Evolutionary conservation across 176 grass and related monocot genomes (phyloP), one percentile per base, ranked within the genome.

Genomic region (Leersia perrieri): DNA sequence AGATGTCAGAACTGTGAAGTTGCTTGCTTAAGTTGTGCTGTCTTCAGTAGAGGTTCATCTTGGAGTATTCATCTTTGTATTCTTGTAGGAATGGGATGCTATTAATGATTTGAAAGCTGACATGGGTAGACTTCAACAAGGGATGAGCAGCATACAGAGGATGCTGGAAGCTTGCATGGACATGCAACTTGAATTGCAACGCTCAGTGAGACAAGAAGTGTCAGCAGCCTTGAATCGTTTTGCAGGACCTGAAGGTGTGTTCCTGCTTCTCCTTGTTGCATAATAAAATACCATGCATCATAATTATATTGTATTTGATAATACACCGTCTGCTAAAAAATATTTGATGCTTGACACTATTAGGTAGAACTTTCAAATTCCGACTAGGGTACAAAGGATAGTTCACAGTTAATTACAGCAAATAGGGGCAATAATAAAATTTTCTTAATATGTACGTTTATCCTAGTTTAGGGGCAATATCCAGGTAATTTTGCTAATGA

Each of bases 171-270:
- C 96, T 4, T 99, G 96, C 86, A 90, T 99, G 90, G 93, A 99
- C 82, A 95, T 99, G 96, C 96, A 99, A 72, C 82, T 99, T 39
- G 96, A 99, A 29, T 69, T 99, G 66, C 96, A 99, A 60, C 96
- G 96, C 66, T 91, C 96, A 3, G 90, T 99, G 68, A 91, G 90
- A 66, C 96, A 99, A 86, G 96, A 99, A 89, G 96, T 99, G 11
- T 95, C 96, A n/a, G 90, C 93, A 20, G 96, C 96, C 73, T 73
- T 99, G 80, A 95, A 93, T 84, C 82, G 92, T 60, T 88, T 71
- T 64, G 27, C 70, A 30, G 90, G 92, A 57, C 55, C 84, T 79
- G 84, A 89, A 94, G 89, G 94, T 79, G 36, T 31, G 8, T 55
- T 60, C 51, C 32, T 51, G 34, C 80, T 49, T 23, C 29, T 67